Base-by-base conservation (phyloP, 371 early-diverging fungal species). In the Mucor plumbeus region DNA sequence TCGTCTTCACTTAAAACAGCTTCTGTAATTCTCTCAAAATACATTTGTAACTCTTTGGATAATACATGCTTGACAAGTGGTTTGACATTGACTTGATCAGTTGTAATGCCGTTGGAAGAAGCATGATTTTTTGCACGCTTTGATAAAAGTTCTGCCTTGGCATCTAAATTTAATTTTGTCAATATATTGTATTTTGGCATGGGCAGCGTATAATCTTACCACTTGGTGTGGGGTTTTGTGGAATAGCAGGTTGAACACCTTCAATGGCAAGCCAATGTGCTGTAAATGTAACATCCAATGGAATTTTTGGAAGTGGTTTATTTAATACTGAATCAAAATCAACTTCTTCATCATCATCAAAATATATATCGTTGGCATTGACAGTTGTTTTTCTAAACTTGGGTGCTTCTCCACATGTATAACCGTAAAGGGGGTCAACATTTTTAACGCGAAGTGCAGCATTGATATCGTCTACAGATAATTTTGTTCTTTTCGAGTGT, bases 211-310 rank as follows among this genome's bases (percentile, higher is more conserved):
- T 21, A 4, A 5, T 9, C 58, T 70, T 86, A 84, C 92, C 93
- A 44, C 84, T 80, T 0, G 94, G 92, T 3, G 94, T 88, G 21
- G 99, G 99, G 74, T 99, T 99, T 80, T 99, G 99, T 34, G 97
- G 95, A 69, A 98, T 99, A 13, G 93, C 91, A 39, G 99, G 99
- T 77, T 99, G 99, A 5, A 99, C 98, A 21, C 99, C 99, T 69
- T 99, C 99, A 66, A 99, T 94, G 4, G 99, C 99, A 13, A 99
- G 89, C 98, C 98, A 99, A 76, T 99, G 98, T n/a, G 92, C 95
- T 3, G 95, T 95, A 68, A 90, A 95, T 3, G 90, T 86, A 0
- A 94, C 88, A 59, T 96, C 95, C 31, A 92, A 80, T 1, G 99
- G 99, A 5, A 99, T 94, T 61, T 94, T 92, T 1, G 99, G 99